Conservation (phyloP, 192 early-diverging fungal species). For the Diversispora eburnea region DNA sequence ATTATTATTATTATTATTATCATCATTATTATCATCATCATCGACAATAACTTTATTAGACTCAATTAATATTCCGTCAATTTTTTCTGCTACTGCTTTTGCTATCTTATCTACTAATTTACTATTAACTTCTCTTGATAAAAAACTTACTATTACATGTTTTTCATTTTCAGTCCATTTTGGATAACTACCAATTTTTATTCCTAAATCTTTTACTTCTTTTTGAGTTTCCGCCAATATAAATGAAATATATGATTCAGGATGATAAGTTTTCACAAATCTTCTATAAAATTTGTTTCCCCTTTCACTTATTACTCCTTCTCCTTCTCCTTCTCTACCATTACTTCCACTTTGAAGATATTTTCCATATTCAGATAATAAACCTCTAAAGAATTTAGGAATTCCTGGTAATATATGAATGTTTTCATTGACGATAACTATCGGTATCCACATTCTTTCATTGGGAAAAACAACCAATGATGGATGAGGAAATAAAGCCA, state of each 20-base stretch:
- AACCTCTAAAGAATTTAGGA: constrained; percentile 58
- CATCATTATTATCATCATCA: background rate
- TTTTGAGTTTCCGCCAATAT: constrained; percentile 40
- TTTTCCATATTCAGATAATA: constrained; percentile 34
- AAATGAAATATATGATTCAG: constrained; percentile 47
- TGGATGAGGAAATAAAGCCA: constrained; percentile 60
- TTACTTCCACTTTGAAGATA: constrained; percentile 22
- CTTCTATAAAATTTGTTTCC: constrained; percentile 35
- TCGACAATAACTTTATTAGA: background rate
- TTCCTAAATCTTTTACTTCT: constrained; percentile 20
- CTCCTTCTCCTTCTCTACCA: background rate
- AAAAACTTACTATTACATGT: constrained; percentile 52
- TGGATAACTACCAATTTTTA: constrained; percentile 57
- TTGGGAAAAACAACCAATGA: constrained; percentile 42
- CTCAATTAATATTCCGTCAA: constrained; percentile 18
- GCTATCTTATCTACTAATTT: constrained; percentile 28
- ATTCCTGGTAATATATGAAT: constrained; percentile 69
- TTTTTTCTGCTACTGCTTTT: constrained; percentile 30
- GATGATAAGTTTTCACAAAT: constrained; percentile 44
- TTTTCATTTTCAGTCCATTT: constrained; percentile 38
- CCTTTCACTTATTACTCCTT: too few species aligned
- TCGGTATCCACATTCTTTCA: constrained; percentile 65
- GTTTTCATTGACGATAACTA: constrained; percentile 62
- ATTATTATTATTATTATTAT: background rate
- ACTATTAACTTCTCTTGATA: constrained; percentile 40